Base-by-base conservation (phyloP, 169 alveolate genomes). In the Sarcocystis neurona region DNA sequence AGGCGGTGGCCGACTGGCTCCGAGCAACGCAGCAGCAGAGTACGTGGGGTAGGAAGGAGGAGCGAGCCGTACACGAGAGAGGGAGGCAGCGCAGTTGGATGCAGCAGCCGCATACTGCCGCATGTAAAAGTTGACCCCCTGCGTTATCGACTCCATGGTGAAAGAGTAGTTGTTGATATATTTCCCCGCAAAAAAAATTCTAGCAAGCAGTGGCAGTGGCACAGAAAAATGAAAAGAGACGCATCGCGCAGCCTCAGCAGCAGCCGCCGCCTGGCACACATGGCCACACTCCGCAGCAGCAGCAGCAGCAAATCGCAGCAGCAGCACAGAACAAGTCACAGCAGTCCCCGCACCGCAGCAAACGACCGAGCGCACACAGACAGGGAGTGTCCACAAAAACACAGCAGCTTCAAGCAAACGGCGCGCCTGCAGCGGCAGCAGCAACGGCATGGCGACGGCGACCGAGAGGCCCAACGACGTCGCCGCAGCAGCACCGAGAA, bases 161-260 rank as follows among this genome's bases (percentile, higher is more conserved):
- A 91, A 89, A 27, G 92, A 95, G 86, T 95, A 92, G 37, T 95
- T 95, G 87, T 95, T 92, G n/a, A 97, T 90, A 92, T 95, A 97
- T 84, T 96, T 96, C 0, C 99, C 99, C 27, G 96, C 95, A 90
- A 95, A 97, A 56, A 94, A 96, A 23, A 97, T 92, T 63, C 97
- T 93, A 56, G 41, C 50, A 27, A 70, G 70, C 39, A 82, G 63
- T 48, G 43, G n/a, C 32, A 37, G 37, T 12, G 37, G 27, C 70
- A n/a, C n/a, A 50, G 50, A 10, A 88, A n/a, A 79, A 79, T 4
- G 27, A 3, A 50, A 10, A 70, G 23, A 50, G 32, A 48, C 39
- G 88, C 6, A 30, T 30, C 6, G 43, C 60, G 48, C 74, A 70
- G 46, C 39, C 20, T 0, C 63, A 58, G 48, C 41, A 63, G 32